Evolutionary conservation across 208 protist species (phyloP).

Genomic region (Angomonas ambiguus): DNA sequence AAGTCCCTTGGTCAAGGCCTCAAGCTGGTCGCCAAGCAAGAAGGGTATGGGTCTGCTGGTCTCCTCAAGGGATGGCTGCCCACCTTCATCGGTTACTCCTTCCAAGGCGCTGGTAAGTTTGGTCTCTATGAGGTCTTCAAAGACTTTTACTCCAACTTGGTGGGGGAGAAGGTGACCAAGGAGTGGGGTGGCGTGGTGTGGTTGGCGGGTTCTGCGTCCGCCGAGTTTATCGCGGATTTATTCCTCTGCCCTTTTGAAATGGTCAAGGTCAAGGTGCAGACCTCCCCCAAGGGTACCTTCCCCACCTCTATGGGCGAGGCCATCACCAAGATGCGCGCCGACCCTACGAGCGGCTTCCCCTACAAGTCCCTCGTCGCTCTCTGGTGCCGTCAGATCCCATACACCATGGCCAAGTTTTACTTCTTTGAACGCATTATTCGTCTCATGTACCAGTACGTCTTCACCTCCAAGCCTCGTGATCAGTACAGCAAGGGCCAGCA

Average conservation of each 20-base stretch:
- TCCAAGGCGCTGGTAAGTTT: conserved; percentile 93
- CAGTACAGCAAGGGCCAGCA: conserved; percentile 87
- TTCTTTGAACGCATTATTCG: conserved; percentile 87
- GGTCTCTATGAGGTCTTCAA: conserved; percentile 95
- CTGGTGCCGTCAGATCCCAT: conserved; percentile 94
- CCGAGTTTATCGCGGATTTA: conserved; percentile 97
- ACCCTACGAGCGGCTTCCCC: conserved; percentile 77
- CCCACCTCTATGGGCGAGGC: conserved; percentile 68
- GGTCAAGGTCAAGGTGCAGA: conserved; percentile 92
- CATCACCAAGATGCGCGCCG: conserved; percentile 57
- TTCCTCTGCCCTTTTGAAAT: conserved; percentile 94
- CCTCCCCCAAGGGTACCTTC: conserved; percentile 75
- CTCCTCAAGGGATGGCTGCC: conserved; percentile 91
- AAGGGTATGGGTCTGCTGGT: conserved; percentile 62
- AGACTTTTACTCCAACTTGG: conserved; percentile 79
- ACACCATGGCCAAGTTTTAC: conserved; percentile 96
- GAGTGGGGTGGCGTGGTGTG: conserved; percentile 80
- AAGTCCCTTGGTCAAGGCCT: conserved; percentile 71
- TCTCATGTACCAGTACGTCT: conserved; percentile 86
- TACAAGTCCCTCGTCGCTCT: conserved; percentile 89
- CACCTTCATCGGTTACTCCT: conserved; percentile 90
- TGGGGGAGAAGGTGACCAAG: conserved; percentile 81
- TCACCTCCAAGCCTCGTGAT: conserved; percentile 79
- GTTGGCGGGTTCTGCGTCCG: conserved; percentile 90
- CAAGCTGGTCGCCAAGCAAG: conserved; percentile 49